Evolutionary conservation across 2,329 filamentous ascomycete species (phyloP).

Genomic region (Xylaria multiplex): DNA sequence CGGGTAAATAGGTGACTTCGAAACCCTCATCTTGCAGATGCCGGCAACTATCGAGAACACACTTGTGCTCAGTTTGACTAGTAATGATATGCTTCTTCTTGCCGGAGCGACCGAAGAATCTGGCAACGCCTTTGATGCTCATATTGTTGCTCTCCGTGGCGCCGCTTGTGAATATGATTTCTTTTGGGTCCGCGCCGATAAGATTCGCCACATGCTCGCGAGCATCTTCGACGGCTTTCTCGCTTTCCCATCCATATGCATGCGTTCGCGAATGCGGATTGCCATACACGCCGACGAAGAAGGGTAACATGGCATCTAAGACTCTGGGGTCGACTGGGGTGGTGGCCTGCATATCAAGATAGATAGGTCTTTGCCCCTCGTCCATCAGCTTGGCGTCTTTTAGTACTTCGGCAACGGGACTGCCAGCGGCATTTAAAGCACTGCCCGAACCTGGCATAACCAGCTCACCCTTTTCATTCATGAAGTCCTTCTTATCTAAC

Average conservation of each 20-base stretch:
- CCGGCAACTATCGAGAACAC: constrained; percentile 94
- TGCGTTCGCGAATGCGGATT: constrained; percentile 98
- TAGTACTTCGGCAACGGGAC: constrained; percentile 84
- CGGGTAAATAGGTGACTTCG: constrained; percentile 95
- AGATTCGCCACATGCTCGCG: constrained; percentile 83
- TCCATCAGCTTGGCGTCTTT: constrained; percentile 95
- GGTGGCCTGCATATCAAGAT: constrained; percentile 98
- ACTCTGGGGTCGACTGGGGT: constrained; percentile 95
- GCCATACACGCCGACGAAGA: constrained; percentile 90
- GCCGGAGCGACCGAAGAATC: constrained; percentile 90
- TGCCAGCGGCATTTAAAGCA: constrained; percentile 75
- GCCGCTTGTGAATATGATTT: constrained; percentile 98
- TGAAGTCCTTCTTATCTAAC: constrained; percentile 85
- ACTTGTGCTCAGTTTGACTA: constrained; percentile 98
- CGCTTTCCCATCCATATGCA: constrained; percentile 98
- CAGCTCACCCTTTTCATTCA: constrained; percentile 56
- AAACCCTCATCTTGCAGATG: constrained; percentile 98
- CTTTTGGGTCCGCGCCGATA: constrained; percentile 94
- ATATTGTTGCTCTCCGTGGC: constrained; percentile 99
- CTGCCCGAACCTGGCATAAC: constrained; percentile 67
- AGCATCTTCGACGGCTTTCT: constrained; percentile 90
- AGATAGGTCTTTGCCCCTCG: constrained; percentile 91
- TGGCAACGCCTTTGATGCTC: constrained; percentile 97
- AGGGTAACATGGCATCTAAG: constrained; percentile 95
- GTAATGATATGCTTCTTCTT: constrained; percentile 99